These are phyloP conservation scores for Aspergillus awamori DNA, from an alignment of 2,329 filamentous ascomycete species.

Conservation along the genomic window DNA sequence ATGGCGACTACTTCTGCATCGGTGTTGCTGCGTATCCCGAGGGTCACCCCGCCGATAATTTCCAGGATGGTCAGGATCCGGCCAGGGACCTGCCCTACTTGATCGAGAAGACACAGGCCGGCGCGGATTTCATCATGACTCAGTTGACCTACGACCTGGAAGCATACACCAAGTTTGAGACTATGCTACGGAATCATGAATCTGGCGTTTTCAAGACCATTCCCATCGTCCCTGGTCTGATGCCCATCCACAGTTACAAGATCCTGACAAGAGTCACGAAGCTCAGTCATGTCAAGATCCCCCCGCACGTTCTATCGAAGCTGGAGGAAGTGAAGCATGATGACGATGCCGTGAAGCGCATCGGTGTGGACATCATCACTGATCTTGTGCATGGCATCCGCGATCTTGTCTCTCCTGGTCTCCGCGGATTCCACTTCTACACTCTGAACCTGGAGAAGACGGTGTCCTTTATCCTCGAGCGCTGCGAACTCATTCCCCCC, in stretches of 20 bases:
- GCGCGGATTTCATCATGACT: constrained; percentile 98
- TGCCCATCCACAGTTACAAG: constrained; percentile 97
- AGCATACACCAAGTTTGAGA: constrained; percentile 80
- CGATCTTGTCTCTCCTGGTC: constrained; percentile 60
- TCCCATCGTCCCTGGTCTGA: constrained; percentile 89
- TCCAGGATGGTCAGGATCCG: constrained; percentile 74
- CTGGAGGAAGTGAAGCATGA: constrained; percentile 52
- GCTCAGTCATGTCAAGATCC: constrained; percentile 85
- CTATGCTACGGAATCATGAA: constrained; percentile 72
- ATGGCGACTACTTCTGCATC: constrained; percentile 95
- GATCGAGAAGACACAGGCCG: constrained; percentile 85
- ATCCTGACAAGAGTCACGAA: constrained; percentile 94
- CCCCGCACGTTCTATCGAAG: constrained; percentile 68
- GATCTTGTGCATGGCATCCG: constrained; percentile 82
- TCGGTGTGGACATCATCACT: constrained; percentile 66
- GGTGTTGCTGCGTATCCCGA: constrained; percentile 95
- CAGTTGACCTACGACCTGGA: constrained; percentile 93
- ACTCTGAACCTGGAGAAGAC: constrained; percentile 96
- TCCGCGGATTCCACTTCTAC: constrained; percentile 92
- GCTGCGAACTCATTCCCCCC: constrained; percentile 75
- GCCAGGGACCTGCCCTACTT: constrained; percentile 78
- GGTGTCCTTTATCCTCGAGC: constrained; percentile 88
- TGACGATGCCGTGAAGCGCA: constrained; percentile 52
- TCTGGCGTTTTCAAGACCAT: constrained; percentile 84
- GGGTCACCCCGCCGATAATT: constrained; percentile 87